Evolutionary conservation across 768 basidiomycete species (phyloP).

Genomic region (Suillus clintonianus): DNA sequence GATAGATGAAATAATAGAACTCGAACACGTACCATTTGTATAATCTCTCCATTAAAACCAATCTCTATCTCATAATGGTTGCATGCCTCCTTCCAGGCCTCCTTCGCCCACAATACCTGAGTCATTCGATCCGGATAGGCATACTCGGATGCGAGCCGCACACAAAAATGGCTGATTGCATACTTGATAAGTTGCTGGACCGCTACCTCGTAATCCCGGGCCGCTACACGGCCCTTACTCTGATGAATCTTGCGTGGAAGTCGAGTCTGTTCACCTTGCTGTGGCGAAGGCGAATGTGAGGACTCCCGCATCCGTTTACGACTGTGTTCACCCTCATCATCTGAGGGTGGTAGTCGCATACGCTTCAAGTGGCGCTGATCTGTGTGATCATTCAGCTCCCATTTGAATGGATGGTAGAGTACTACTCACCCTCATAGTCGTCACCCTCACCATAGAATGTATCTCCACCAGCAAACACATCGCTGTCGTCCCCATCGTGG

Average conservation of each 20-base stretch:
- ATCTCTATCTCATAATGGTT: no score
- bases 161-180: no score
- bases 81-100: no score
- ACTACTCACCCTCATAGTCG: background rate
- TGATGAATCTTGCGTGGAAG: conserved; percentile 1
- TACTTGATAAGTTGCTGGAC: no score
- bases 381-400: background rate
- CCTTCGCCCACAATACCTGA: no score
- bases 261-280: background rate
- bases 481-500: background rate
- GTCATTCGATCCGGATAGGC: no score
- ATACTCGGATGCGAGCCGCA: no score
- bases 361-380: background rate
- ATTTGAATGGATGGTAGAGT: no score
- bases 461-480: background rate
- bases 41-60: no score
- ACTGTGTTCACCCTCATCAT: background rate
- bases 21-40: no score
- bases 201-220: background rate
- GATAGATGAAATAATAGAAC: no score
- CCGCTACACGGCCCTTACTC: conserved; percentile 2
- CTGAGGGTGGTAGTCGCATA: background rate
- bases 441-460: background rate
- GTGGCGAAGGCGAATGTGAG: background rate
- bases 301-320: background rate